Conservation (phyloP, 257 asterid species). For the Eucommia ulmoides region DNA sequence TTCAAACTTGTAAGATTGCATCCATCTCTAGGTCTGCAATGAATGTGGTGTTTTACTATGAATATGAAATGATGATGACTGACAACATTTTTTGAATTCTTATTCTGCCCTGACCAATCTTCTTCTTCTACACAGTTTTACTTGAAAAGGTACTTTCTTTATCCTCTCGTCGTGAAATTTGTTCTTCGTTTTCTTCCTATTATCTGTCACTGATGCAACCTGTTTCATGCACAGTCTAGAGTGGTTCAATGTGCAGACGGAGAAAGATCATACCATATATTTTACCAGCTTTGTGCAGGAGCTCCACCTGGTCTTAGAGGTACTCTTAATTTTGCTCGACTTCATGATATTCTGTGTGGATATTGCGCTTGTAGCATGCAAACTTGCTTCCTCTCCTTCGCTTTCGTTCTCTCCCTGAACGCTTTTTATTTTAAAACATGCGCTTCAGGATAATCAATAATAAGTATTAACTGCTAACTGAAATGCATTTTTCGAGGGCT, state of each 20-base stretch:
- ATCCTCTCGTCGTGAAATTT: conserved; percentile 9
- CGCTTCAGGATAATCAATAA: no score
- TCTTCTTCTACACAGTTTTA: conserved; percentile 46
- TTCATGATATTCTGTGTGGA: not conserved
- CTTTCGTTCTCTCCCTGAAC: no score
- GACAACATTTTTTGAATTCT: conserved; percentile 14
- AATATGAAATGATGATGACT: conserved; percentile 14
- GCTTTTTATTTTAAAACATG: no score
- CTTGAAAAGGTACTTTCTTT: conserved; percentile 78
- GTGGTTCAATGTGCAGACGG: conserved; percentile 91
- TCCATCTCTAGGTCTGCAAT: no score
- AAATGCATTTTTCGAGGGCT: no score
- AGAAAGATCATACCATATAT: conserved; percentile 98
- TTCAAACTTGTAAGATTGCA: conserved; percentile 79
- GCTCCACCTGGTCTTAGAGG: conserved; percentile 89
- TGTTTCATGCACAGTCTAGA: conserved; percentile 67
- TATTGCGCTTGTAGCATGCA: no score
- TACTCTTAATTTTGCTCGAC: conserved; percentile 5
- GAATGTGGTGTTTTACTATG: no score
- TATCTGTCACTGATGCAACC: conserved; percentile 13
- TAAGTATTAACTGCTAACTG: no score
- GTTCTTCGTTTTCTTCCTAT: conserved; percentile 12
- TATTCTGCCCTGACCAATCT: conserved; percentile 18
- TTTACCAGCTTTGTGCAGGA: conserved; percentile 96
- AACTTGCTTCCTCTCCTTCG: no score